These are phyloP conservation scores for Aspergillus oerlinghausenensis DNA, from an alignment of 2,329 filamentous ascomycete genomes.

Conservation along the genomic window DNA sequence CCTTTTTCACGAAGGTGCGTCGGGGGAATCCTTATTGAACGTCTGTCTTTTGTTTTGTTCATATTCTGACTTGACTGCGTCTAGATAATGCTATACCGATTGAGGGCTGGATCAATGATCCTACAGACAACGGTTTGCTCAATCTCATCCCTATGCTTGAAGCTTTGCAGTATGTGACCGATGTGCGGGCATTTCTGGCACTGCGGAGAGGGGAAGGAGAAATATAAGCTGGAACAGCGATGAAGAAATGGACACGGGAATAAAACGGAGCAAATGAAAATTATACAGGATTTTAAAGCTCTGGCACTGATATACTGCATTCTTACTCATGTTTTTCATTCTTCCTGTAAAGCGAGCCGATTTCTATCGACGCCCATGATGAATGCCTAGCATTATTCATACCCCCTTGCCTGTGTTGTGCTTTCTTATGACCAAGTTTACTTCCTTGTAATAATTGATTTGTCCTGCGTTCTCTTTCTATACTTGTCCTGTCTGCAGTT, in stretches of 20 bases:
- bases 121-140: constrained; percentile 90
- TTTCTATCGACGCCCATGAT: constrained; percentile 7
- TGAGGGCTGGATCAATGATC: constrained; percentile 98
- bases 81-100: constrained; percentile 98
- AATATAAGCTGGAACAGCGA: constrained; percentile 17
- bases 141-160: constrained; percentile 90
- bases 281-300: not conserved
- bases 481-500: not conserved
- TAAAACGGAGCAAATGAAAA: not conserved
- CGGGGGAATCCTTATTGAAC: not conserved
- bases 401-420: constrained; percentile 4
- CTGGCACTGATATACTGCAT: constrained; percentile 12
- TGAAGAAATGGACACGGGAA: not conserved
- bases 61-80: not conserved
- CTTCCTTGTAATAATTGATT: constrained; percentile 1
- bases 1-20: constrained; percentile 91
- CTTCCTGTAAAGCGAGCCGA: constrained; percentile 11
- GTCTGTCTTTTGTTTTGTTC: not conserved
- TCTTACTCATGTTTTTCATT: constrained; percentile 2
- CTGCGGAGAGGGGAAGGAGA: constrained; percentile 73
- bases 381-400: constrained; percentile 11
- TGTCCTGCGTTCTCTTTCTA: not conserved
- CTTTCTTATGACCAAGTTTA: not conserved
- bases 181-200: constrained; percentile 85
- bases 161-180: constrained; percentile 91